A percentile compares a stretch with the other conserved stretches of the same genome.
These are phyloP conservation scores for Dichotomocladium elegans DNA, from an alignment of 371 early-diverging fungal species.

Conservation along the genomic window DNA sequence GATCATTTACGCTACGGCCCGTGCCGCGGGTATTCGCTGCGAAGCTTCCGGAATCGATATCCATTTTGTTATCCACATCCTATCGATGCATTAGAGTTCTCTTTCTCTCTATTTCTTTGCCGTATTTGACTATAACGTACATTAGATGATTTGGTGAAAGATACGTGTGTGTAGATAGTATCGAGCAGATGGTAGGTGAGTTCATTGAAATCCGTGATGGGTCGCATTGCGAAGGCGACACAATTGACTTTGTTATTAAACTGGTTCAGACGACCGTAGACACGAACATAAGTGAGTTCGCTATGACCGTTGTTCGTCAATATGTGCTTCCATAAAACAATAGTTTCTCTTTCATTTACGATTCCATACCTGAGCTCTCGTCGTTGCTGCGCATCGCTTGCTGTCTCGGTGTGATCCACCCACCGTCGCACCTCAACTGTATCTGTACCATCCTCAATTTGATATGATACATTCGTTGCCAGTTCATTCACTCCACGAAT, in stretches of 20 bases:
- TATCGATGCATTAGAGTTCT: too few relatives aligned
- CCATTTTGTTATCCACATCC: background rate
- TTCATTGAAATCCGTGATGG: conserved; percentile 71
- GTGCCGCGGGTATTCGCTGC: too few relatives aligned
- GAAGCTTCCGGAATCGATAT: conserved; percentile 6
- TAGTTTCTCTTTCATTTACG: too few relatives aligned
- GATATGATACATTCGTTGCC: conserved; percentile 56
- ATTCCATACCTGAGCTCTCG: conserved; percentile 16
- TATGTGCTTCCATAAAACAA: too few relatives aligned
- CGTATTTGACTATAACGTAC: too few relatives aligned
- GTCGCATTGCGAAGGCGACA: conserved; percentile 48
- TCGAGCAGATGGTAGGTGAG: conserved; percentile 70
- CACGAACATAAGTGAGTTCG: conserved; percentile 59
- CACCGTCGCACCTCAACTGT: conserved; percentile 66
- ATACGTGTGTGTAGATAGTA: conserved; percentile 58
- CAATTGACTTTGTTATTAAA: conserved; percentile 56
- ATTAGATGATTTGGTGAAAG: conserved; percentile 26
- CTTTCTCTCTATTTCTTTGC: too few relatives aligned
- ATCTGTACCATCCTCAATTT: conserved; percentile 79
- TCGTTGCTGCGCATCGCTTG: conserved; percentile 21
- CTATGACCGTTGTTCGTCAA: conserved; percentile 16
- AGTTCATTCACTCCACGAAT: conserved; percentile 51
- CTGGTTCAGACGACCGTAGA: conserved; percentile 60
- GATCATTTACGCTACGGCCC: conserved; percentile 2
- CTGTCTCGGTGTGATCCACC: conserved; percentile 39